Conservation (phyloP, 306 rosid genomes). For the Begonia peltatifolia region DNA sequence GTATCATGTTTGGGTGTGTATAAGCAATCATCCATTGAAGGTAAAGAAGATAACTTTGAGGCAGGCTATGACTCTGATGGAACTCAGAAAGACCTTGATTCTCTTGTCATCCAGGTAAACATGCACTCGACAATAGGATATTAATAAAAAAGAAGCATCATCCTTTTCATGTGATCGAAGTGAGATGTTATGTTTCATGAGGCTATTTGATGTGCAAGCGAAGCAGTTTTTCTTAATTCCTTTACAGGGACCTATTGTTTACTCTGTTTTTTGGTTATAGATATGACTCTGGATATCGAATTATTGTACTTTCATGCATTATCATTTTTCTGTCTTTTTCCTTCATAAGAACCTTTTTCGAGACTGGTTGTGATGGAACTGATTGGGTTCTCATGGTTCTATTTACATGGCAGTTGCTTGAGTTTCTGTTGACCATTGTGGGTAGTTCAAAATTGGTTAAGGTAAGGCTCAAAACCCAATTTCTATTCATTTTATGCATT, state of each 20-base stretch:
- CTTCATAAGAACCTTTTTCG: too few relatives aligned
- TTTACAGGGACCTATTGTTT: too few relatives aligned
- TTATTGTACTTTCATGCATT: too few relatives aligned
- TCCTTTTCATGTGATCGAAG: neutral
- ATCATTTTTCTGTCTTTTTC: too few relatives aligned
- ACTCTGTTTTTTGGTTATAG: too few relatives aligned
- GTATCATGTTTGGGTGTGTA: conserved; percentile 56
- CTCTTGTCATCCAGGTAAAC: conserved; percentile 76
- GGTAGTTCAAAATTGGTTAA: conserved; percentile 53
- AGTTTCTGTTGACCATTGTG: conserved; percentile 72
- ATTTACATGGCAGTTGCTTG: conserved; percentile 57
- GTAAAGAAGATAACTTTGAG: conserved; percentile 58
- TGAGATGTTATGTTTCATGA: neutral
- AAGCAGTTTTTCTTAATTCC: too few relatives aligned
- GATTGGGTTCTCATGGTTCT: conserved; percentile 7
- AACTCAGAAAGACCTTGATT: conserved; percentile 76
- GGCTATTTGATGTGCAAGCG: too few relatives aligned
- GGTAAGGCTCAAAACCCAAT: conserved; percentile 21
- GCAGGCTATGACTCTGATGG: conserved; percentile 98
- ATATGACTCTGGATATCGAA: too few relatives aligned
- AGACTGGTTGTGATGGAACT: conserved; percentile 2
- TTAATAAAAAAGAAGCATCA: neutral
- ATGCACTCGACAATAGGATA: neutral
- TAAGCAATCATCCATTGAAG: conserved; percentile 61
- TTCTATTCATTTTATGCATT: neutral